Conservation (phyloP, 352 stramenopile species). For the Phytophthora constricta region DNA sequence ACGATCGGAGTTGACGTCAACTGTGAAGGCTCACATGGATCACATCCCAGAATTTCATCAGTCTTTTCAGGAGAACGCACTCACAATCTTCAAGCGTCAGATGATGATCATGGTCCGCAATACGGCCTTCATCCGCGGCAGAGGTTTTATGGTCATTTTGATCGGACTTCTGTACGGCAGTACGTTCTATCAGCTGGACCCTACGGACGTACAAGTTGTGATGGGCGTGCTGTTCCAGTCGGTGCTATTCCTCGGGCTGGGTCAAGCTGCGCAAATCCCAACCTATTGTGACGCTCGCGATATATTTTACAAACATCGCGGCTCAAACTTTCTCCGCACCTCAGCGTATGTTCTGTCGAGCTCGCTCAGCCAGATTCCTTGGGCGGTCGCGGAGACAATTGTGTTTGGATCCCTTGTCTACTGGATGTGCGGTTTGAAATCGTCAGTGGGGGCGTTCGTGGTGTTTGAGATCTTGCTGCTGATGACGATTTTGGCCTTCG, state of each 20-base stretch:
- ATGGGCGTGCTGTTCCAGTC: slow-evolving; percentile 75
- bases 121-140: slow-evolving; percentile 33
- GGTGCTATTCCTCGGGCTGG: slow-evolving; percentile 73
- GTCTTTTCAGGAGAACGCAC: slow-evolving; percentile 13
- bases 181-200: slow-evolving; percentile 42
- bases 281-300: slow-evolving; percentile 62
- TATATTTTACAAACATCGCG: slow-evolving; percentile 80
- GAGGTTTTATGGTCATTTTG: slow-evolving; percentile 37
- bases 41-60: slow-evolving; percentile 35
- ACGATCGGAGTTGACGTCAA: slow-evolving; percentile 82
- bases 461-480: neutral
- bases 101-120: slow-evolving; percentile 56
- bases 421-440: neutral
- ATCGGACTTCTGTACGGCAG: slow-evolving; percentile 44
- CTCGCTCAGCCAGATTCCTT: slow-evolving; percentile 36
- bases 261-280: slow-evolving; percentile 68
- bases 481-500: neutral
- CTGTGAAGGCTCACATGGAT: slow-evolving; percentile 79
- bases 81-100: slow-evolving; percentile 37
- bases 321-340: slow-evolving; percentile 72
- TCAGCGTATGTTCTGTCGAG: slow-evolving; percentile 61
- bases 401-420: neutral
- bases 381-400: slow-evolving; percentile 52
- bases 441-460: neutral
- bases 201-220: slow-evolving; percentile 31